These are phyloP conservation scores for Talaromyces albobiverticillius DNA, from an alignment of 2,329 filamentous ascomycete species.

Conservation along the genomic window DNA sequence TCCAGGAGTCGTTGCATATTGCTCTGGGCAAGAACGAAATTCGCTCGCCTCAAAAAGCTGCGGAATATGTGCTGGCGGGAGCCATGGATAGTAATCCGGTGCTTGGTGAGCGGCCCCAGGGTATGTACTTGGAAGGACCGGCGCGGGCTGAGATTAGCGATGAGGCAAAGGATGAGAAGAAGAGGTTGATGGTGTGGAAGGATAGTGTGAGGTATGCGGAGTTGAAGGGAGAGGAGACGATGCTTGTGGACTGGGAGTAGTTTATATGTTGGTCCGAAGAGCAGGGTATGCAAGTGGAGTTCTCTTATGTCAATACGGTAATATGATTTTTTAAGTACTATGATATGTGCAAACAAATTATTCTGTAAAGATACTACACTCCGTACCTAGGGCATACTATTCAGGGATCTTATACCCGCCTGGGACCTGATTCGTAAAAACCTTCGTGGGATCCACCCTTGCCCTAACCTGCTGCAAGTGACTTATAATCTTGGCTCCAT, in stretches of 20 bases:
- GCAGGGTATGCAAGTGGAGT: too few species aligned
- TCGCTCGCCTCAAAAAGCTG: background rate
- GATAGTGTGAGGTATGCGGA: conserved; percentile 14
- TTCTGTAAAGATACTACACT: too few species aligned
- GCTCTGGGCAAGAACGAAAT: conserved; percentile 13
- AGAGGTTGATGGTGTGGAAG: conserved; percentile 15
- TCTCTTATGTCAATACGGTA: too few species aligned
- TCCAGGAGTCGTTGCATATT: background rate
- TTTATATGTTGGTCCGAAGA: too few species aligned
- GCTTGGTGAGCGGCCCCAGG: conserved; percentile 12
- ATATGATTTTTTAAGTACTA: too few species aligned
- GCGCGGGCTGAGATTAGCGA: conserved; percentile 7
- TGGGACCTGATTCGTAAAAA: background rate
- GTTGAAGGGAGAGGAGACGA: conserved; percentile 13
- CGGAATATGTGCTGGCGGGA: conserved; percentile 7
- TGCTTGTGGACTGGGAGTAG: conserved; percentile 13
- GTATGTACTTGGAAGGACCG: conserved; percentile 11
- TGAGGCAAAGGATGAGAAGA: conserved; percentile 15
- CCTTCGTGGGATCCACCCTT: background rate
- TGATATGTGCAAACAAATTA: too few species aligned
- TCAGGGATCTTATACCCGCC: background rate
- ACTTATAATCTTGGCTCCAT: background rate
- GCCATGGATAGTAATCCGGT: conserved; percentile 7
- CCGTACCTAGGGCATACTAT: too few species aligned
- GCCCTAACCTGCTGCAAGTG: background rate